Percentiles rank a stretch among this genome's conserved stretches.
Conservation (phyloP, 2,329 filamentous ascomycete genomes). For the Epichloe gansuensis region DNA sequence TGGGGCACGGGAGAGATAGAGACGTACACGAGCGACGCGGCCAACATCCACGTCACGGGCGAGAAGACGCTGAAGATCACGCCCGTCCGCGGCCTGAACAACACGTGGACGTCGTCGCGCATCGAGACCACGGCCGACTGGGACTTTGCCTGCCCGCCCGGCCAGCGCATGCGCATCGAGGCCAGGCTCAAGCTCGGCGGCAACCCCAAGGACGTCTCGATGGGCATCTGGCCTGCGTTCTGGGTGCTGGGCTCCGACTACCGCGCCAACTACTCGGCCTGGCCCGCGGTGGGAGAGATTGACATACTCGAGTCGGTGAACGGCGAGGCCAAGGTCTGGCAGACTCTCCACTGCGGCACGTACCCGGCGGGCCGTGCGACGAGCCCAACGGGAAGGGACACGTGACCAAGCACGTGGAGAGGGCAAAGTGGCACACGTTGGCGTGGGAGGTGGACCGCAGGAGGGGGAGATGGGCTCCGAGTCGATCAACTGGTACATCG, state of each 20-base stretch:
- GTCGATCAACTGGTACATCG: constrained; percentile 23
- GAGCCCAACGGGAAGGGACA: constrained; percentile 25
- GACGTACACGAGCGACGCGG: constrained; percentile 27
- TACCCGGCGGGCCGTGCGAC: constrained; percentile 28
- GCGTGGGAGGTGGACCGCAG: constrained; percentile 22
- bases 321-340: constrained; percentile 21
- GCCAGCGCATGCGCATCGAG: constrained; percentile 26
- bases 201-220: constrained; percentile 14
- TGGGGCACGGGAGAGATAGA: constrained; percentile 40
- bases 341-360: constrained; percentile 30
- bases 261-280: constrained; percentile 25
- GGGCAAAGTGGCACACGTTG: constrained; percentile 22
- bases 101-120: constrained; percentile 31
- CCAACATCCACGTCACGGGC: constrained; percentile 29
- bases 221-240: constrained; percentile 35
- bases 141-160: constrained; percentile 22
- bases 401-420: constrained; percentile 10
- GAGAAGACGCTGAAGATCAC: constrained; percentile 26
- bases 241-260: constrained; percentile 30
- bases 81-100: constrained; percentile 14
- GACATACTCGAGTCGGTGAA: constrained; percentile 34
- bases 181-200: constrained; percentile 25
- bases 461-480: constrained; percentile 10
- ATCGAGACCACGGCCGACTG: constrained; percentile 25
- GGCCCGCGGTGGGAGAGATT: constrained; percentile 31